Evolutionary conservation across 306 rosid genomes (phyloP).

Genomic region (Cucurbita pepo): DNA sequence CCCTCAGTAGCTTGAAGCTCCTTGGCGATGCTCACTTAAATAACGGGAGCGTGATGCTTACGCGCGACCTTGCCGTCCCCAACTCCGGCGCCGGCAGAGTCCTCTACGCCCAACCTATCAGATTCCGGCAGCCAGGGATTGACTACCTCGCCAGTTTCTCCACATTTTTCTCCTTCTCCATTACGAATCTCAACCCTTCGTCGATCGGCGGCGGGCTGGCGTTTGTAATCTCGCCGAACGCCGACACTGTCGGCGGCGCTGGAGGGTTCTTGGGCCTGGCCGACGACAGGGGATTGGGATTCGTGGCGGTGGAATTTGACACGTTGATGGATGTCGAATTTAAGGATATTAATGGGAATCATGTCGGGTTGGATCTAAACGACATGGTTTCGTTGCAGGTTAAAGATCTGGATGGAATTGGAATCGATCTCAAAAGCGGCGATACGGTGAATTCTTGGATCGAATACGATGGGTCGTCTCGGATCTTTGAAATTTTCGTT

Average conservation of each 20-base stretch:
- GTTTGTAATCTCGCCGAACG: conserved; percentile 57
- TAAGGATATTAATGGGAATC: conserved; percentile 82
- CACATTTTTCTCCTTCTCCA: conserved; percentile 75
- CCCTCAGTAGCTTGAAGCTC: conserved; percentile 51
- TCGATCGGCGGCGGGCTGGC: conserved; percentile 94
- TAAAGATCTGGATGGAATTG: conserved; percentile 38
- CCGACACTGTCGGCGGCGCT: conserved; percentile 38
- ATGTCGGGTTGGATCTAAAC: conserved; percentile 82
- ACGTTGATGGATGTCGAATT: conserved; percentile 86
- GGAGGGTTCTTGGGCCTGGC: conserved; percentile 70
- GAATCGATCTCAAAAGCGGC: conserved; percentile 75
- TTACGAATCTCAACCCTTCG: conserved; percentile 64
- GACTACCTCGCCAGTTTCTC: conserved; percentile 44
- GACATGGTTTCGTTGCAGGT: conserved; percentile 49
- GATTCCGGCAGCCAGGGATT: conserved; percentile 44
- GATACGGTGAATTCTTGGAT: conserved; percentile 77
- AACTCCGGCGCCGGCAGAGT: conserved; percentile 73
- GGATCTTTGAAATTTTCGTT: conserved; percentile 45
- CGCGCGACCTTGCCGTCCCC: conserved; percentile 90
- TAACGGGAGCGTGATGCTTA: conserved; percentile 67
- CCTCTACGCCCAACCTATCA: conserved; percentile 46
- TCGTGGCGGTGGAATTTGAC: conserved; percentile 83
- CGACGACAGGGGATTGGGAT: conserved; percentile 11
- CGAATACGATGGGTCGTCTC: conserved; percentile 48
- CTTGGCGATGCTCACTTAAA: conserved; percentile 88